Conservation (phyloP, 1,139 yeast genomes). For the Kodamaea anthophila region DNA sequence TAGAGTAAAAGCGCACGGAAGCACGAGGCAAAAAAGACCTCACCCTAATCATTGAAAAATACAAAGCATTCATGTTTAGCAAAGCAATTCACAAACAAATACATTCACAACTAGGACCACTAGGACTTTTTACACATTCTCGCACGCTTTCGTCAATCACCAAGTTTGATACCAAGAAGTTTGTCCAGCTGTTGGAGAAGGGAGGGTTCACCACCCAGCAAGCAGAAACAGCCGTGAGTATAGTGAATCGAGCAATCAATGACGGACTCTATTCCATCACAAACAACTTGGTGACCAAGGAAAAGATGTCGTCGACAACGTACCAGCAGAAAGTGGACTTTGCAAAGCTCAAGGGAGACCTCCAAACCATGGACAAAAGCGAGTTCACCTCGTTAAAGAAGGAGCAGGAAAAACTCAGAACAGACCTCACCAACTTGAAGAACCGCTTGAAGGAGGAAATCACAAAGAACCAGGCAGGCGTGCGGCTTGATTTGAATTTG, state of each 20-base stretch:
- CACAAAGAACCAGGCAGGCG: slow-evolving; percentile 85
- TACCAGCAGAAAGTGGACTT: slow-evolving; percentile 96
- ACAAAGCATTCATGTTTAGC: not conserved
- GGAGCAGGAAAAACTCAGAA: slow-evolving; percentile 80
- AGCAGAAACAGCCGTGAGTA: slow-evolving; percentile 72
- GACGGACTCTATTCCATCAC: slow-evolving; percentile 78
- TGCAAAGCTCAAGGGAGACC: slow-evolving; percentile 87
- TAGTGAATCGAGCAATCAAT: slow-evolving; percentile 70
- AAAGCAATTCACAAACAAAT: not conserved
- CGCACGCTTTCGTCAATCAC: slow-evolving; percentile 31
- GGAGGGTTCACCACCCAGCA: slow-evolving; percentile 71
- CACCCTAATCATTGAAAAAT: slow-evolving; percentile 1
- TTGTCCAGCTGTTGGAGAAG: slow-evolving; percentile 63
- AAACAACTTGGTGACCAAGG: slow-evolving; percentile 73
- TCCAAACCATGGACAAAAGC: slow-evolving; percentile 80
- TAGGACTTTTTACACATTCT: too few relatives aligned
- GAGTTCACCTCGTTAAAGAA: slow-evolving; percentile 78
- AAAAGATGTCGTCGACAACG: slow-evolving; percentile 72
- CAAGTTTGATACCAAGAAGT: slow-evolving; percentile 72
- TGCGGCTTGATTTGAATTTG: slow-evolving; percentile 78
- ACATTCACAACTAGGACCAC: too few relatives aligned
- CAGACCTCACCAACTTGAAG: slow-evolving; percentile 81
- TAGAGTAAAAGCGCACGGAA: slow-evolving; percentile 6
- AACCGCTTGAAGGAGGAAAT: slow-evolving; percentile 86
- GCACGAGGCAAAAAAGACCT: too few relatives aligned